Evolutionary conservation across 495 filamentous ascomycete species (phyloP).

Genomic region (Hypoxylon subgilvum): DNA sequence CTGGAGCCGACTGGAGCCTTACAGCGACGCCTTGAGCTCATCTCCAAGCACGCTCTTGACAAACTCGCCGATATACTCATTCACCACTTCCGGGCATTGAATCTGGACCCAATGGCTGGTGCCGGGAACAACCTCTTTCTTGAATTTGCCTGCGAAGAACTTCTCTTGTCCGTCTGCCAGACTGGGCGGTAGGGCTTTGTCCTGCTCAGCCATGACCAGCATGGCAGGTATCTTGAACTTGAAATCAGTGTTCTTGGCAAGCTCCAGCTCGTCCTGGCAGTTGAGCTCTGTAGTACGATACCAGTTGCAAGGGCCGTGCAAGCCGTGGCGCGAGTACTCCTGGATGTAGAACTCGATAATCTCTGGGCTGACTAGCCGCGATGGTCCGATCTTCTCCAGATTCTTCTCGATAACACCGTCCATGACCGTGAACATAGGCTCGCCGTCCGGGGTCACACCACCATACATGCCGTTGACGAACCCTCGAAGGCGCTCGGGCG

Average conservation of each 20-base stretch:
- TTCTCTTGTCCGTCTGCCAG: conserved; percentile 72
- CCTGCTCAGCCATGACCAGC: conserved; percentile 74
- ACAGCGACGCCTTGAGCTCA: conserved; percentile 37
- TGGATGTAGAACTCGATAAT: conserved; percentile 78
- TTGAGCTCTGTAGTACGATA: conserved; percentile 77
- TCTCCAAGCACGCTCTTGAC: conserved; percentile 40
- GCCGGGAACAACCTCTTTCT: conserved; percentile 57
- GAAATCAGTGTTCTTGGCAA: conserved; percentile 42
- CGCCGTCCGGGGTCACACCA: conserved; percentile 60
- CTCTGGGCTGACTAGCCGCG: conserved; percentile 64
- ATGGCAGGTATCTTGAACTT: conserved; percentile 72
- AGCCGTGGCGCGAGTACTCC: conserved; percentile 70
- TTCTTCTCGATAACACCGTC: conserved; percentile 61
- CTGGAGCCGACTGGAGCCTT: no score
- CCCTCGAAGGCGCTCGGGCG: conserved; percentile 60
- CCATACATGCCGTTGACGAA: conserved; percentile 76
- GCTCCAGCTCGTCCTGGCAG: conserved; percentile 71
- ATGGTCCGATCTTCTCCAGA: conserved; percentile 58
- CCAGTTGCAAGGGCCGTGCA: conserved; percentile 85
- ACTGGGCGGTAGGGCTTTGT: conserved; percentile 68
- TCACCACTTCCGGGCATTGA: conserved; percentile 65
- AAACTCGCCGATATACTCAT: conserved; percentile 49
- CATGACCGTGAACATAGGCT: conserved; percentile 58
- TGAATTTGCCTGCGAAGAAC: conserved; percentile 64
- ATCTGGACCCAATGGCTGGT: conserved; percentile 73